Base-by-base conservation (phyloP, 805 yeast species). In the Isabelozyma rhagii region DNA sequence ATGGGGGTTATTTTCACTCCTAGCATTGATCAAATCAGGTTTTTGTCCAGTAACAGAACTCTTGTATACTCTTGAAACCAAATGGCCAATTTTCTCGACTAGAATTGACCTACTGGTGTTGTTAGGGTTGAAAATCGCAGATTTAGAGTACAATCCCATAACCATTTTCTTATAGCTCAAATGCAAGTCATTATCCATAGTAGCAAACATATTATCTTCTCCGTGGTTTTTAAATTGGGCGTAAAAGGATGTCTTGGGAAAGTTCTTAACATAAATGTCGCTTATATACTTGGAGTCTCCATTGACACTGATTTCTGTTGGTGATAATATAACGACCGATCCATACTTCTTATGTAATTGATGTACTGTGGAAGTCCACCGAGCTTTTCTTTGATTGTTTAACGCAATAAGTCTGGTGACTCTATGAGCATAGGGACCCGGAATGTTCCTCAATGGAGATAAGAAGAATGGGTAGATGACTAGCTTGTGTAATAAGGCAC, bases 181-280 rank as follows among this genome's bases (percentile, higher is more conserved):
- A 58, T 84, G 90, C 6, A 62, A 57, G 13, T 65, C 68, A 50
- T 79, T 79, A 39, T 72, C 79, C n/a, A 80, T 64, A 9, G 79
- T 69, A 1, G 87, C 77, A 63, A 86, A 85, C 38, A 85, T 80
- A 62, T 85, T 85, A 41, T 70, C 70, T 46, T 50, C 55, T 14
- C 81, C 83, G 56, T 78, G 87, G 57, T 81, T 81, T 29, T 74
- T 69, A 61, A 84, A 85, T 50, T 84, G 81, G 14, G 75, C 76
- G 60, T 85, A 85, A 63, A 84, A 85, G 5, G 60, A 51, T 0
- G 83, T 66, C 70, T 86, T 74, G 68, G 87, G 77, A 69, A 76
- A 69, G 69, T 85, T 69, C 51, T 72, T 75, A 47, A 79, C 64
- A 60, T 86, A 86, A 14, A 86, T 75, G 42, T 81, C 82, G 54